Evolutionary conservation across 768 basidiomycete species (phyloP).

Genomic region (Boletus fagicola): DNA sequence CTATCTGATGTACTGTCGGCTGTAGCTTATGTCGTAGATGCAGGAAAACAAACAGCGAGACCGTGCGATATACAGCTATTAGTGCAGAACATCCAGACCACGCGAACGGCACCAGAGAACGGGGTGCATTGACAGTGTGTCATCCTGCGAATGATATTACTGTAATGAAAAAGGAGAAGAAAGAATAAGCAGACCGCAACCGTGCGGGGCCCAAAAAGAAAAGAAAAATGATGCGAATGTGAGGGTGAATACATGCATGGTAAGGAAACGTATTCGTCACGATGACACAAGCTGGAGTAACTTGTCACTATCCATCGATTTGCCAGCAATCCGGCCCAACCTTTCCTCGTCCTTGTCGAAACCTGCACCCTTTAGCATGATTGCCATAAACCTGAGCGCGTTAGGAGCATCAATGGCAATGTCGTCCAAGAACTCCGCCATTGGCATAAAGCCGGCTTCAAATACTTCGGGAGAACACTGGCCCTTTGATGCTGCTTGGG

Average conservation of each 20-base stretch:
- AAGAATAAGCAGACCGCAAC: slow-evolving; percentile 9
- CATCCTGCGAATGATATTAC: slow-evolving; percentile 9
- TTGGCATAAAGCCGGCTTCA: slow-evolving; percentile 68
- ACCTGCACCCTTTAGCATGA: slow-evolving; percentile 68
- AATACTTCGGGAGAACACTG: slow-evolving; percentile 60
- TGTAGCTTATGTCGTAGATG: not conserved
- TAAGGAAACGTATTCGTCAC: slow-evolving; percentile 10
- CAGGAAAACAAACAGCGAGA: slow-evolving; percentile 12
- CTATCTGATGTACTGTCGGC: not conserved
- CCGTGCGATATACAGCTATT: slow-evolving; percentile 30
- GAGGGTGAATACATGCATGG: slow-evolving; percentile 15
- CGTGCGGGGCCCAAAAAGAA: slow-evolving; percentile 12
- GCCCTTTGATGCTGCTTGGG: slow-evolving; percentile 55
- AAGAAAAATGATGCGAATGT: slow-evolving; percentile 13
- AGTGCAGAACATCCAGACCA: slow-evolving; percentile 29
- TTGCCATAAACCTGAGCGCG: slow-evolving; percentile 73
- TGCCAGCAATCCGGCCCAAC: slow-evolving; percentile 54
- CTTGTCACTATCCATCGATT: slow-evolving; percentile 58
- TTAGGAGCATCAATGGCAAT: slow-evolving; percentile 88
- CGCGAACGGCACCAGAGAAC: slow-evolving; percentile 27
- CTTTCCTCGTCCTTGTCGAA: slow-evolving; percentile 58
- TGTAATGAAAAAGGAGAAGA: not conserved
- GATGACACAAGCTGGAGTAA: slow-evolving; percentile 58
- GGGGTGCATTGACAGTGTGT: not conserved
- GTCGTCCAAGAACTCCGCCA: slow-evolving; percentile 81